Conservation (phyloP, 441 rosid genomes). For the Mallotus japonicus region DNA sequence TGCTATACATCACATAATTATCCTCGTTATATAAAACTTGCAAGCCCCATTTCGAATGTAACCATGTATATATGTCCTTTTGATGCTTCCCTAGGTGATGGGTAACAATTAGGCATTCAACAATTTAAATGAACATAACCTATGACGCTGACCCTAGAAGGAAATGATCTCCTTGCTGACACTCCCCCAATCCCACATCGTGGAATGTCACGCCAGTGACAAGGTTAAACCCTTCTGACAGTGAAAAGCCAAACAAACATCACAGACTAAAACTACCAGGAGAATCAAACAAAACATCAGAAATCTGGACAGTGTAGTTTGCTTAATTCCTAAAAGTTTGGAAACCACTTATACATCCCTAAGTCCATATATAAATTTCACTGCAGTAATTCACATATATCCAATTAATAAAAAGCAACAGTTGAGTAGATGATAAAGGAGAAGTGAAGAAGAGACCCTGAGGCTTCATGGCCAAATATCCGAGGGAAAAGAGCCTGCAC, state of each 20-base stretch:
- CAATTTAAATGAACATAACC: background rate
- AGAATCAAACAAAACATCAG: background rate
- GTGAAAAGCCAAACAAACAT: background rate
- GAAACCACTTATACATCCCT: background rate
- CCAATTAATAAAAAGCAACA: background rate
- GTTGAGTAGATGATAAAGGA: slow-evolving; percentile 15
- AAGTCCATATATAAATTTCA: background rate
- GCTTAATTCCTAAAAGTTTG: background rate
- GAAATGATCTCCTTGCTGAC: background rate
- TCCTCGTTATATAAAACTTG: background rate
- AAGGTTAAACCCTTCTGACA: background rate
- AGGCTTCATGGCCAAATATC: slow-evolving; percentile 95
- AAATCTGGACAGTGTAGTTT: background rate
- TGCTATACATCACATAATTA: background rate
- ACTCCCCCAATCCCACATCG: too few relatives aligned
- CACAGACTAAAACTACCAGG: background rate
- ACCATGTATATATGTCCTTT: background rate
- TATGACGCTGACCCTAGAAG: too few relatives aligned
- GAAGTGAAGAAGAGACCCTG: slow-evolving; percentile 54
- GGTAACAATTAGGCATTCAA: background rate
- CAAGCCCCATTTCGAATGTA: background rate
- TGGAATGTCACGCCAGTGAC: background rate
- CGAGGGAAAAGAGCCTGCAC: slow-evolving; percentile 80
- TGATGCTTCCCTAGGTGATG: background rate
- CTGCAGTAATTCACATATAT: background rate